Evolutionary conservation across 192 early-diverging fungal genomes (phyloP), one percentile per base, ranked within the genome.

Genomic region (Mortierella claussenii): DNA sequence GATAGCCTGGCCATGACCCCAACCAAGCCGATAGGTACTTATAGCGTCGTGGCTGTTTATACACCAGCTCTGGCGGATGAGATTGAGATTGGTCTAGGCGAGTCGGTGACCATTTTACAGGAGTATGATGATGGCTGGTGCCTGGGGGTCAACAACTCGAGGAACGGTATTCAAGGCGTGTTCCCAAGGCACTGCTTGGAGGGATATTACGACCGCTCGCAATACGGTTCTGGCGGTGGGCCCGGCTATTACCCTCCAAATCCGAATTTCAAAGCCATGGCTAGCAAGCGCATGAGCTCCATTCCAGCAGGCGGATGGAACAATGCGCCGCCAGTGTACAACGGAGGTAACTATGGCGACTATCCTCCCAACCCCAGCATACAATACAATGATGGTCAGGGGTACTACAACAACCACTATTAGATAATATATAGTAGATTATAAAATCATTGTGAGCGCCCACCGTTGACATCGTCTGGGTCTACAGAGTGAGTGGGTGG

Each of bases 91-190:
- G 76, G 82, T 55, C 48, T 58, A 17, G 83, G 85, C 17, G 87
- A 88, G 31, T 81, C 81, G 8, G 80, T 88, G 28, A 79, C 83
- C 7, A 78, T 88, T 24, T 47, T 85, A 15, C 70, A 74, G 32
- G 82, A 83, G 48, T 88, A 82, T 49, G 87, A 88, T 60, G 87
- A 88, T 70, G 87, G 87, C 11, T 88, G 87, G 87, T 83, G 82
- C 56, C 74, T 80, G 44, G 87, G 83, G 30, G 54, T 82, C 20
- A 88, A 88, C 54, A 62, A 83, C 40, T 69, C 83, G n/a, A 79
- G 78, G 13, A 79, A 69, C 3, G 71, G 79, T 33, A 51, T 57
- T 26, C 66, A 80, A 49, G 87, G 87, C 47, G 85, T 86, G 4
- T 86, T 88, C 81, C 87, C 87, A 15, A 66, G 79, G 44, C 82